Evolutionary conservation across 441 rosid species (phyloP), one percentile per base, ranked within the genome.

Genomic region (Geranium incanum): DNA sequence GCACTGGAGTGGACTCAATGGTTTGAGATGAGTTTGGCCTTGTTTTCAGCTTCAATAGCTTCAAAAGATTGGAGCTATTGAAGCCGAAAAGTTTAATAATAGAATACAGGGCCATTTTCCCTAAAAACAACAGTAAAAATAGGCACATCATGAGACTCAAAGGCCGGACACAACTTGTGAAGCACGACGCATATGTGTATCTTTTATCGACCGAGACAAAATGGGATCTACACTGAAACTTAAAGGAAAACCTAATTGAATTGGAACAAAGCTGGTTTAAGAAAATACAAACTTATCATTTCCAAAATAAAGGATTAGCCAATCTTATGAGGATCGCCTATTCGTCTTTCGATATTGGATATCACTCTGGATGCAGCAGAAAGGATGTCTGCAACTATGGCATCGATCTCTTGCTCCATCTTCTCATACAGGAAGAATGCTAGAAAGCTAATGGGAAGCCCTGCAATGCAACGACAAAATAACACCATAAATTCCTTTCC

Each of bases 391-490:
- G 73, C 69, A 39, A 88, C 36, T 71, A 82, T 39, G 4, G 84
- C 78, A 74, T 93, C 93, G 8, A 89, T 86, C 78, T 90, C 93
- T 71, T 80, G 82, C 80, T 91, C 98, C 43, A 83, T 84, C 57
- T 76, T 87, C 76, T 93, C 98, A 33, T 91, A 89, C 69, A 84
- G 60, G 19, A 43, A 72, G 80, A 93, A 93, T 36, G 74, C 86
- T 67, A 75, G 33, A 75, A 93, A 93, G 23, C 84, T 80, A 74
- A 88, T 36, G 18, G 92, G 92, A 81, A 93, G 68, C 75, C 90
- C 97, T 91, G 90, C 79, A 79, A 60, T 28, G 33, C 7, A 71
- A 63, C 48, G 66, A 19, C 4, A 18, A 64, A 19, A 12, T 2
- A 55, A 39, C 2, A 68, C 1, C 3, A 9, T 21, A 75, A 16